Base-by-base conservation (phyloP, 208 protist genomes). In the Leishmania mexicana region DNA sequence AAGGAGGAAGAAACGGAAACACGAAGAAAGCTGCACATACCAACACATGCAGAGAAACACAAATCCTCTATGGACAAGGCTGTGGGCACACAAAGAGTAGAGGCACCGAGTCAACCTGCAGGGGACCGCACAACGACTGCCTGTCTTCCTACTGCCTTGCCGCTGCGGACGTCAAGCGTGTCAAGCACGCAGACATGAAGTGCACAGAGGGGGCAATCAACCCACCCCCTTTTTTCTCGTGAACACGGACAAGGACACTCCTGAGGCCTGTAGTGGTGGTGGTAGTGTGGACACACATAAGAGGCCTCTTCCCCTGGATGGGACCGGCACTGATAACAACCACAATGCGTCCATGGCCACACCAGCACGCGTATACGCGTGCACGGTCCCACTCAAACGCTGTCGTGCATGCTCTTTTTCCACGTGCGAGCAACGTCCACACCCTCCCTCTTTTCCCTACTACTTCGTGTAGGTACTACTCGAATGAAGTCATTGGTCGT, bases 401-500 rank as follows among this genome's bases (percentile, higher is more conserved):
- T 31, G 8, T n/a, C 58, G 0, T 31, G 58, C 58, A 3, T 64
- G 58, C 58, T 13, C 58, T 64, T n/a, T 31, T n/a, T 35, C 13
- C 31, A 38, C 15, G 31, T 67, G 62, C 62, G 3, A 17, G 13
- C 13, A 67, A 38, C 8, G 58, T 31, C 31, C 28, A n/a, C 28
- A 7, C 11, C 0, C 51, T 68, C 28, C 13, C 8, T 17, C 10
- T 31, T 31, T 51, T 31, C 64, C 35, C 11, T 38, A 19, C 7
- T 73, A 3, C 28, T 70, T 21, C 17, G 11, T 67, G 45, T 17
- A 42, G 47, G 42, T 0, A 8, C 70, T 81, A 88, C 73, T 89
- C 87, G 62, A 83, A 86, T 35, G 87, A 90, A 31, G 87, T 90
- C 45, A 90, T 65, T 1, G 87, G 87, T 38, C 81, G 76, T 40